Conservation (phyloP, 768 basidiomycete genomes). For the Tephrocybe rancida region DNA sequence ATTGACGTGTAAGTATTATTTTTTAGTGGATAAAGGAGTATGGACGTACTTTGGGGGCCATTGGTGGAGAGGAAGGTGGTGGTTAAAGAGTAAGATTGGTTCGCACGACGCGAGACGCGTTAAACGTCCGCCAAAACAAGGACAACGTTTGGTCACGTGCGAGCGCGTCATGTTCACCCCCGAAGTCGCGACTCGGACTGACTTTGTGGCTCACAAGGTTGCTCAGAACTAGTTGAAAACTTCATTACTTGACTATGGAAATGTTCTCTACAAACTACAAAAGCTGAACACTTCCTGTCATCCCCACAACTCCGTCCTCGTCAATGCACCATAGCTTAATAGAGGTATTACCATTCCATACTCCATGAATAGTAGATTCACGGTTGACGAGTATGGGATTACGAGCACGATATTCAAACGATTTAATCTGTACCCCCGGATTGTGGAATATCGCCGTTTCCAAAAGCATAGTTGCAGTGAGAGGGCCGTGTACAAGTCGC, state of each 20-base stretch:
- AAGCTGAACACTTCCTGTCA: slow-evolving; percentile 55
- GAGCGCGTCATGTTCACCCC: neutral
- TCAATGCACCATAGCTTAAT: slow-evolving; percentile 62
- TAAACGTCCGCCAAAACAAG: slow-evolving; percentile 14
- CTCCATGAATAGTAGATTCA: slow-evolving; percentile 47
- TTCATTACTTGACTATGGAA: too few species aligned
- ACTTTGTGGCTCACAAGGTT: neutral
- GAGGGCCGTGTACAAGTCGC: slow-evolving; percentile 83
- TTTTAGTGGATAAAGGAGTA: neutral
- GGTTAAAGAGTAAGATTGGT: slow-evolving; percentile 12
- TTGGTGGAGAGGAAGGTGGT: slow-evolving; percentile 10
- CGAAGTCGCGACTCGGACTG: neutral
- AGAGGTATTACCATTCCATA: slow-evolving; percentile 38
- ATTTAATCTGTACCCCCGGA: slow-evolving; percentile 45
- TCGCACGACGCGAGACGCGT: slow-evolving; percentile 17
- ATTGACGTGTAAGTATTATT: neutral
- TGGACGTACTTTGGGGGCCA: slow-evolving; percentile 17
- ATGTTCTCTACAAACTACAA: neutral
- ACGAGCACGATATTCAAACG: slow-evolving; percentile 71
- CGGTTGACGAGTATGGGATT: slow-evolving; percentile 63
- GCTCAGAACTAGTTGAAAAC: too few species aligned
- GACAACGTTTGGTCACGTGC: slow-evolving; percentile 16
- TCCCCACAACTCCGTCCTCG: slow-evolving; percentile 61
- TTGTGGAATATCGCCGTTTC: slow-evolving; percentile 57
- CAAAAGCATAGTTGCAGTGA: slow-evolving; percentile 79